Conservation (phyloP, 23 red algal species). For the Pyropia yezoensis region DNA sequence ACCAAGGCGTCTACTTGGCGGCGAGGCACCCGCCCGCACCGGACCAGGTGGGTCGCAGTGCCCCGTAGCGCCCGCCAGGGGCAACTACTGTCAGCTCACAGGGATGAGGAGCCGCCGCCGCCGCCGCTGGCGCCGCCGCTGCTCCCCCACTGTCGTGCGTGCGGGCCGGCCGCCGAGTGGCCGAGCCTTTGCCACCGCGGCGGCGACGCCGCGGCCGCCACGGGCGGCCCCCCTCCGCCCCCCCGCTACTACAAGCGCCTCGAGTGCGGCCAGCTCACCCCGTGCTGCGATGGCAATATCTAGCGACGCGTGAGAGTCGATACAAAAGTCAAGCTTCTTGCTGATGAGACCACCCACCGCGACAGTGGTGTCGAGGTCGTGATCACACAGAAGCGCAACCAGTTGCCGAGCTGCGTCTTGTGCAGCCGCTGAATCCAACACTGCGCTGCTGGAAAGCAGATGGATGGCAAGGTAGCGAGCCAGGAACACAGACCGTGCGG, state of each 20-base stretch:
- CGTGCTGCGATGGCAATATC: conserved; percentile 32
- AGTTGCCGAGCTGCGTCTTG: conserved; percentile 23
- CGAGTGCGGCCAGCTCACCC: conserved; percentile 40
- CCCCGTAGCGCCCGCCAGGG: no score
- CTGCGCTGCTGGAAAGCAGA: conserved; percentile 24
- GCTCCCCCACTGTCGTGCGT: no score
- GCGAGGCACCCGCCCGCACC: no score
- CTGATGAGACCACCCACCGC: conserved; percentile 31
- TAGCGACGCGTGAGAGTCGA: conserved; percentile 47
- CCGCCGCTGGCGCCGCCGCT: no score
- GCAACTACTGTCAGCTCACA: no score
- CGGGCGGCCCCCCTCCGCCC: no score
- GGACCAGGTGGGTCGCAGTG: no score
- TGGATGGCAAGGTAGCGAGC: conserved; percentile 9
- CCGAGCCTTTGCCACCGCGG: no score
- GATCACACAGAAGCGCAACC: conserved; percentile 23
- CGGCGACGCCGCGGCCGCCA: no score
- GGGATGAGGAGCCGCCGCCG: no score
- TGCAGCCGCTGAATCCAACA: conserved; percentile 22
- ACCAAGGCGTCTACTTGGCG: no score
- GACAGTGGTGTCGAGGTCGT: conserved; percentile 22
- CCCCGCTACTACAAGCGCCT: conserved; percentile 11
- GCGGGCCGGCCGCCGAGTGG: no score
- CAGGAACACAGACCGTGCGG: background rate
- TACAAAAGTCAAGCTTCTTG: conserved; percentile 46